Base-by-base conservation (phyloP, 495 filamentous ascomycete species). In the Pyrenula aspistea region DNA sequence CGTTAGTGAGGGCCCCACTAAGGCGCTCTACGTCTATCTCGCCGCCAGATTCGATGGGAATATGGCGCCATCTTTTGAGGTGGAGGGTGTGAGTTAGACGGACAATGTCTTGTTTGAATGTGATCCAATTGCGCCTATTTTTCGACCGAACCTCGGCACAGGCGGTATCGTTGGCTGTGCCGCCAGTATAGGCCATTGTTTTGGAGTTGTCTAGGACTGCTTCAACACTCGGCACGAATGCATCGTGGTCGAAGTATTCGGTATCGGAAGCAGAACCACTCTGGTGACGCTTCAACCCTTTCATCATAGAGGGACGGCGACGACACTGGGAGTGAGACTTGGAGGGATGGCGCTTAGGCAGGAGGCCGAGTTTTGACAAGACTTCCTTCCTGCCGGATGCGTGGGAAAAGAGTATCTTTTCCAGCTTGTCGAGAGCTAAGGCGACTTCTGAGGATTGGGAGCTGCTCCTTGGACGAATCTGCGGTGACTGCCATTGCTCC, bases 1-100 rank as follows among this genome's bases (percentile, higher is more conserved):
- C 88, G 66, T 99, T 99, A 2, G 93, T 99, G 65, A 97, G 71
- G 15, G 93, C 93, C 54, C 93, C 93, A 65, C 91, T 96, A 12
- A 99, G 82, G 15, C 91, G 83, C 67, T 87, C 79, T 23, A 97
- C 86, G 15, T 81, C 82, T 51, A 99, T 86, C 22, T 89, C 83
- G 47, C 65, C 71, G 57, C 82, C 81, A 49, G 67, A 63, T 8
- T 95, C 89, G 62, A 95, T 73, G 3, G 88, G 76, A 1, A 99
- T 80, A 56, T 81, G 82, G 52, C 91, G 84, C 93, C 93, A 99
- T 2, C 91, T 85, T 68, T 90, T 91, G 42, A 96, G 78, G 53
- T 81, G 80, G 54, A 99, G 74, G 0, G 93, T 99, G 71, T 97
- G 94, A 1, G 88, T 77, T 52, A 97, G 71, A 49, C 88, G 86